phyloP scores from a whole-genome alignment of 306 rosid species.

The Trifolium fragiferum region DNA sequence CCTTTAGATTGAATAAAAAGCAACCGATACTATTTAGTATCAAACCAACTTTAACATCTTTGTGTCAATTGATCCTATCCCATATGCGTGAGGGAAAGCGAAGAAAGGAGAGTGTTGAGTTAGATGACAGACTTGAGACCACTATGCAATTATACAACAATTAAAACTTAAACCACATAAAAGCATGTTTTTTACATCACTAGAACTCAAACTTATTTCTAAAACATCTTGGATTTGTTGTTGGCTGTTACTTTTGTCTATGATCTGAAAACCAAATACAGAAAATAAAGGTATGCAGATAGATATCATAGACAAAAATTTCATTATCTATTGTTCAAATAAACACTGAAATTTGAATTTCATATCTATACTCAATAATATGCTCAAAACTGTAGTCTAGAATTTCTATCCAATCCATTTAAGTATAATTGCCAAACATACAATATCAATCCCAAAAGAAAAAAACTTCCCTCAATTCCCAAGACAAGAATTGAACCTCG shows the following conservation, averaged over 20 bases:
- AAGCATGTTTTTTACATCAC: too few relatives aligned
- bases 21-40: too few relatives aligned
- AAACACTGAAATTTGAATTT: constrained; percentile 15
- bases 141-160: too few relatives aligned
- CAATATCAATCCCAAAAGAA: constrained; percentile 27
- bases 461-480: constrained; percentile 28
- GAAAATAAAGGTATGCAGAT: neutral
- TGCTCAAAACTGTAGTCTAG: constrained; percentile 22
- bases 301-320: neutral
- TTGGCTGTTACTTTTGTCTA: neutral
- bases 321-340: neutral
- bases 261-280: neutral
- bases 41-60: too few relatives aligned
- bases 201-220: too few relatives aligned
- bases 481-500: constrained; percentile 34
- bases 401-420: constrained; percentile 20
- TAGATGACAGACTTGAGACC: too few relatives aligned
- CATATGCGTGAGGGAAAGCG: too few relatives aligned
- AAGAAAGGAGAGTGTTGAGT: too few relatives aligned
- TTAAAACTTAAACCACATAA: too few relatives aligned
- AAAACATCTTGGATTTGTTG: too few relatives aligned
- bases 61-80: too few relatives aligned
- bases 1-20: too few relatives aligned
- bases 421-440: constrained; percentile 24
- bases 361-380: constrained; percentile 14